These are phyloP conservation scores for Aspergillus hortae DNA, from an alignment of 2,329 filamentous ascomycete species.

Conservation along the genomic window DNA sequence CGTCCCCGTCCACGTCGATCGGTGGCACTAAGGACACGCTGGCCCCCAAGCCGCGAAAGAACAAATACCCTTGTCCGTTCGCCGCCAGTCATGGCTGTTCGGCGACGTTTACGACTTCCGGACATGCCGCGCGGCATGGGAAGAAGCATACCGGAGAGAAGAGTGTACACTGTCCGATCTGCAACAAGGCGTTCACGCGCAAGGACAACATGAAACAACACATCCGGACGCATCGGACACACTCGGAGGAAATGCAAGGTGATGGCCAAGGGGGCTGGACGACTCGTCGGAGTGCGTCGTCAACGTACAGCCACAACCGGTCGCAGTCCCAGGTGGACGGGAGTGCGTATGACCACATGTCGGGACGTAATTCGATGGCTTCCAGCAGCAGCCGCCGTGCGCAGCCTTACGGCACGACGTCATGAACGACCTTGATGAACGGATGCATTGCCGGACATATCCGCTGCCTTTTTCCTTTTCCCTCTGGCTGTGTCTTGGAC, in stretches of 20 bases:
- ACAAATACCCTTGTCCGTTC: slow-evolving; percentile 64
- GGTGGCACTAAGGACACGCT: slow-evolving; percentile 21
- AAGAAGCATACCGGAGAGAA: slow-evolving; percentile 69
- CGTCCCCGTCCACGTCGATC: slow-evolving; percentile 25
- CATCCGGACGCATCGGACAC: slow-evolving; percentile 54
- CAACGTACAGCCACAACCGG: slow-evolving; percentile 15
- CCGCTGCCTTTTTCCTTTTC: neutral
- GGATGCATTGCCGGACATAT: neutral
- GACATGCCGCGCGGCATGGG: slow-evolving; percentile 63
- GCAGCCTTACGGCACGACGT: slow-evolving; percentile 8
- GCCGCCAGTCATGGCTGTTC: slow-evolving; percentile 56
- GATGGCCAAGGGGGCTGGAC: neutral
- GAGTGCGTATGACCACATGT: slow-evolving; percentile 11
- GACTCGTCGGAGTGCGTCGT: neutral
- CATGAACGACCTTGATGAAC: slow-evolving; percentile 7
- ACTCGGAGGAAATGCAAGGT: slow-evolving; percentile 29
- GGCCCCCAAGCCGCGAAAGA: slow-evolving; percentile 46
- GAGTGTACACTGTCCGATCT: slow-evolving; percentile 64
- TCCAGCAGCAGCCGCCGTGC: slow-evolving; percentile 9
- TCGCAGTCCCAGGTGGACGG: slow-evolving; percentile 13
- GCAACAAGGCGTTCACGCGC: slow-evolving; percentile 65
- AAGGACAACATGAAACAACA: slow-evolving; percentile 71
- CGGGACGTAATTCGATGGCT: slow-evolving; percentile 6
- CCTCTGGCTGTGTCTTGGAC: neutral
- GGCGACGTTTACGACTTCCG: slow-evolving; percentile 64